Conservation (phyloP, 2,329 filamentous ascomycete species). For the Allantophomopsis cytisporea region DNA sequence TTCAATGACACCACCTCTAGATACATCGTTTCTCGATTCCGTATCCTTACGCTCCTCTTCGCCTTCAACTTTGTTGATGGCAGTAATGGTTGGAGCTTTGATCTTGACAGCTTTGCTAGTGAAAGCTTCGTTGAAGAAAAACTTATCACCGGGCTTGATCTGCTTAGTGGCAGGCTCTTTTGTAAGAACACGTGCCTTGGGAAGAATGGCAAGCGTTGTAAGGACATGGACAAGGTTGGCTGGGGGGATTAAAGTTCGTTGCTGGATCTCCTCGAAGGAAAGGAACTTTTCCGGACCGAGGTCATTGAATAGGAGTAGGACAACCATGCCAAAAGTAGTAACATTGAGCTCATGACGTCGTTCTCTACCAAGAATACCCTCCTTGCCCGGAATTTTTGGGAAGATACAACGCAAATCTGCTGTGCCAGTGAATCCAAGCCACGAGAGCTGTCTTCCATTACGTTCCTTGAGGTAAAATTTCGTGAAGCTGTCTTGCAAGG, state of each 20-base stretch:
- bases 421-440: slow-evolving; percentile 59
- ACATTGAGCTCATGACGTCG: slow-evolving; percentile 83
- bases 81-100: slow-evolving; percentile 72
- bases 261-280: slow-evolving; percentile 67
- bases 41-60: slow-evolving; percentile 55
- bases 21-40: slow-evolving; percentile 63
- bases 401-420: slow-evolving; percentile 78
- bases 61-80: slow-evolving; percentile 74
- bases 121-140: slow-evolving; percentile 74
- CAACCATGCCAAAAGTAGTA: slow-evolving; percentile 83
- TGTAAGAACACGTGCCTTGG: slow-evolving; percentile 67
- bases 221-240: slow-evolving; percentile 65
- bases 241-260: slow-evolving; percentile 63
- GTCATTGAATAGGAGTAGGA: slow-evolving; percentile 83
- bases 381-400: slow-evolving; percentile 57
- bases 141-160: slow-evolving; percentile 63
- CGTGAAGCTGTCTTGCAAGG: slow-evolving; percentile 73
- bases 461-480: slow-evolving; percentile 80
- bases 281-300: slow-evolving; percentile 36
- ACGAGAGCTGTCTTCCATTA: slow-evolving; percentile 77
- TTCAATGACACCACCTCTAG: slow-evolving; percentile 57
- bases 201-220: slow-evolving; percentile 68
- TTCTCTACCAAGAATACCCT: slow-evolving; percentile 46
- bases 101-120: slow-evolving; percentile 73
- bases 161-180: slow-evolving; percentile 73